Conservation (phyloP, 1,139 yeast genomes). For the Candida glucosophila region DNA sequence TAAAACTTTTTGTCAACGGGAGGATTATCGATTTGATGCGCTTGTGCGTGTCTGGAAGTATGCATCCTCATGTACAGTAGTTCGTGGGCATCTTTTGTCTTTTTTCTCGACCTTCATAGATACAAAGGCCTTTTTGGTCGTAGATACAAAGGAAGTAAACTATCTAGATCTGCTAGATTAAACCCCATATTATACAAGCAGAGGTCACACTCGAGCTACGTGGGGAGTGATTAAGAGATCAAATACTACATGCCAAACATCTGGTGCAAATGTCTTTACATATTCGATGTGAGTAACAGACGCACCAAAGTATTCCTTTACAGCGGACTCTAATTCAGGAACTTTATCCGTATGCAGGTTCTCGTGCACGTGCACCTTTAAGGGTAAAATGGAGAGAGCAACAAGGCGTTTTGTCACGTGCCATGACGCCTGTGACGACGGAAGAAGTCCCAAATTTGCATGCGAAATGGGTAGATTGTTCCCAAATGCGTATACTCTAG, state of each 20-base stretch:
- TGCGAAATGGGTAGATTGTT: constrained; percentile 36
- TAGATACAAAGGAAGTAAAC: too few species aligned
- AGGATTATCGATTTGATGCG: too few species aligned
- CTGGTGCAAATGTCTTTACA: constrained; percentile 84
- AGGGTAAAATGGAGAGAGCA: constrained; percentile 7
- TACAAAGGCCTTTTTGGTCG: too few species aligned
- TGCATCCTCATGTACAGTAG: too few species aligned
- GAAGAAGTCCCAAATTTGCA: constrained; percentile 70
- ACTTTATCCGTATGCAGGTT: constrained; percentile 48
- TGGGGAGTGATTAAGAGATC: constrained; percentile 39
- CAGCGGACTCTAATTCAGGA: constrained; percentile 18
- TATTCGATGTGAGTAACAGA: constrained; percentile 34
- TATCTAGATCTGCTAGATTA: too few species aligned
- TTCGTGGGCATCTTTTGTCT: too few species aligned
- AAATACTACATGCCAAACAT: constrained; percentile 68
- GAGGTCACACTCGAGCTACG: too few species aligned
- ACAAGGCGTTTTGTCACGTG: constrained; percentile 26
- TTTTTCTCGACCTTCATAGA: too few species aligned
- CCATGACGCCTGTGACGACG: constrained; percentile 63
- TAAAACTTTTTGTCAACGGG: too few species aligned
- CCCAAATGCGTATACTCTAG: constrained; percentile 27
- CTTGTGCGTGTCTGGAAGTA: too few species aligned
- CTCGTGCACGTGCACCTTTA: constrained; percentile 64
- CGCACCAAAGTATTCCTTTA: constrained; percentile 8
- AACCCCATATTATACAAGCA: too few species aligned